Percentiles rank a stretch among this genome's conserved stretches.
phyloP scores from a whole-genome alignment of 139 green algal genomes.

The Micromonas commoda region DNA sequence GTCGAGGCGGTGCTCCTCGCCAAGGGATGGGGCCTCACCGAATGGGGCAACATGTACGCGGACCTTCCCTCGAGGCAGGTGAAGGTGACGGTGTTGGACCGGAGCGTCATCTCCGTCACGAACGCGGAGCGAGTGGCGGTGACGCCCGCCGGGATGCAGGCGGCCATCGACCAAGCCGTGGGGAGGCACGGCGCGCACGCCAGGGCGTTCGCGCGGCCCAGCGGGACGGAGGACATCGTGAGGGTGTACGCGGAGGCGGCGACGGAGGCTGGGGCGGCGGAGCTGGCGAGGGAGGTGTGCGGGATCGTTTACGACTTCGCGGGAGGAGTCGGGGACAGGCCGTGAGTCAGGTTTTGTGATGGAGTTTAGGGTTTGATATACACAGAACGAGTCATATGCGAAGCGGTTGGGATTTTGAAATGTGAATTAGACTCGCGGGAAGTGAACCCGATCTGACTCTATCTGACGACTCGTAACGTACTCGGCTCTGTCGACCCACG shows the following conservation, averaged over 20 bases:
- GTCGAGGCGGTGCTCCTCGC: slow-evolving; percentile 68
- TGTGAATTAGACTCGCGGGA: too few relatives aligned
- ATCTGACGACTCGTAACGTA: too few relatives aligned
- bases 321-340: slow-evolving; percentile 38
- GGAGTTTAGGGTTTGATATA: too few relatives aligned
- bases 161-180: slow-evolving; percentile 53
- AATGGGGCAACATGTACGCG: slow-evolving; percentile 78
- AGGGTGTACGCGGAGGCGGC: slow-evolving; percentile 89
- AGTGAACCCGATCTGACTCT: too few relatives aligned
- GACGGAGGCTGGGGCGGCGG: slow-evolving; percentile 58
- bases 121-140: slow-evolving; percentile 63
- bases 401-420: too few relatives aligned
- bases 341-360: too few relatives aligned
- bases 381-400: too few relatives aligned
- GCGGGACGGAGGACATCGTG: slow-evolving; percentile 94
- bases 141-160: slow-evolving; percentile 59
- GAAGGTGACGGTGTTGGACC: slow-evolving; percentile 76
- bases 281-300: slow-evolving; percentile 58
- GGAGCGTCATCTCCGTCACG: slow-evolving; percentile 51
- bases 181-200: slow-evolving; percentile 12
- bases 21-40: slow-evolving; percentile 46
- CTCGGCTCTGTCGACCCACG: too few relatives aligned
- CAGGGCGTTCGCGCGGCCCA: slow-evolving; percentile 83
- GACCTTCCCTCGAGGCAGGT: slow-evolving; percentile 79
- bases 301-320: slow-evolving; percentile 43